Percentiles rank a stretch among this genome's conserved stretches.
Evolutionary conservation across 495 filamentous ascomycete species (phyloP).

Genomic region (Pyrenula massariospora): DNA sequence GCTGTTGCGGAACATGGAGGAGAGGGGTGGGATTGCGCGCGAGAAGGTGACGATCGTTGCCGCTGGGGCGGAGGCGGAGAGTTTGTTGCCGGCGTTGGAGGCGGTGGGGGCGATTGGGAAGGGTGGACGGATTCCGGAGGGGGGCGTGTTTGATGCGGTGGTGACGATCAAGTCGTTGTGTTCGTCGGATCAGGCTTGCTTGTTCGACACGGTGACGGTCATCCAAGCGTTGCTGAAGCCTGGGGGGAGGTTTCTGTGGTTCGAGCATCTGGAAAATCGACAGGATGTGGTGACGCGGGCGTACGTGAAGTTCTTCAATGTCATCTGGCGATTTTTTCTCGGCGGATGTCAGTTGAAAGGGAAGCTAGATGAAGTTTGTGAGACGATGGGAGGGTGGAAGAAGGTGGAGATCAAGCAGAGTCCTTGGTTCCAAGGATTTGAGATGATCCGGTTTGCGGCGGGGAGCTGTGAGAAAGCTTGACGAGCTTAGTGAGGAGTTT

Average conservation of each 20-base stretch:
- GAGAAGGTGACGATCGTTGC: not conserved
- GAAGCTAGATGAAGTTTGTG: not conserved
- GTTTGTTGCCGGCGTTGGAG: not conserved
- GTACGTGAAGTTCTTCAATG: not conserved
- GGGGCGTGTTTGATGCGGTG: not conserved
- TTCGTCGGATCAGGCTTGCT: not conserved
- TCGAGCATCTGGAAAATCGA: not conserved
- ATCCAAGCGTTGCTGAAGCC: not conserved
- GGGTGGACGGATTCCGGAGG: not conserved
- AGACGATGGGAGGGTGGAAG: not conserved
- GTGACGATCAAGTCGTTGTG: constrained; percentile 1
- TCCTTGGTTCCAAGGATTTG: not conserved
- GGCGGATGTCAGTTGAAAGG: not conserved
- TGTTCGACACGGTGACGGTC: not conserved
- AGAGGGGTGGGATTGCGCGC: not conserved
- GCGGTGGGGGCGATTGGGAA: not conserved
- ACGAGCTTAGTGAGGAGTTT: too few species aligned
- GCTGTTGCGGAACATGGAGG: not conserved
- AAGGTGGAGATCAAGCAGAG: not conserved
- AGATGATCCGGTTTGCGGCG: not conserved
- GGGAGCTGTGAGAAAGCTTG: not conserved
- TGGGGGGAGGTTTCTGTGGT: not conserved
- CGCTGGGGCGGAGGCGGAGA: not conserved
- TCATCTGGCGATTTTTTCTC: not conserved
- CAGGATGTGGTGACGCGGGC: not conserved